Base-by-base conservation (phyloP, 768 basidiomycete species). In the Phanerodontia chrysosporium region DNA sequence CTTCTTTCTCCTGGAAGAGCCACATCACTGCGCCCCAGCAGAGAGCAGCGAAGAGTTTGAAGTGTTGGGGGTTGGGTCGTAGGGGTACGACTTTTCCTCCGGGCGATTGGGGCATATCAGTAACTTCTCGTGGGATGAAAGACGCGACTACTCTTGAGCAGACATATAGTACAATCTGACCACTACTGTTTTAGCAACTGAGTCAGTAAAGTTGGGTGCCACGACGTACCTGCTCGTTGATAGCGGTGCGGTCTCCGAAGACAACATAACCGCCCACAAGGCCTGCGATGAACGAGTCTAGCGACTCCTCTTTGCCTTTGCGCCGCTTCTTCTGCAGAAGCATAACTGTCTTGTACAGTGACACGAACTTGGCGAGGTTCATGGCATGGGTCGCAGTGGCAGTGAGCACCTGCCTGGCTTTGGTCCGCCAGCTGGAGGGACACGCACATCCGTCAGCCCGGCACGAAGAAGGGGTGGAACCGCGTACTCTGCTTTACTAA, bases 1-100 rank as follows among this genome's bases (percentile, higher is more conserved):
- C 89, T 51, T 90, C 85, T 22, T 84, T 80, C 72, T 97, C 80
- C 67, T 86, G 80, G 81, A 95, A 98, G 61, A 97, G 75, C 83
- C 89, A 99, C 96, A 99, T 98, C 48, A 98, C 95, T 8, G 89
- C 82, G 45, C 93, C 97, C 97, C 97, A 98, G 30, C 87, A 82
- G 14, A 98, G 64, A 0, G 95, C 92, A 2, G 95, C 90, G 61
- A 95, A 94, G 46, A 90, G 68, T 1, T 89, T 84, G 74, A 98
- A 99, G 70, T 91, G 87, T 14, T 83, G 77, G 18, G 92, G 77
- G 68, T 96, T 83, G 2, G 95, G 95, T 7, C 95, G 94, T 35
- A 92, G 72, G 2, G 95, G 90, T 67, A 81, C 84, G 45, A 80
- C 78, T 36, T 73, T 42, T 21, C 52, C 61, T 3, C 83, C 69